Evolutionary conservation across 2,329 filamentous ascomycete genomes (phyloP), one percentile per base, ranked within the genome.

Genomic region (Esteya vermicola): DNA sequence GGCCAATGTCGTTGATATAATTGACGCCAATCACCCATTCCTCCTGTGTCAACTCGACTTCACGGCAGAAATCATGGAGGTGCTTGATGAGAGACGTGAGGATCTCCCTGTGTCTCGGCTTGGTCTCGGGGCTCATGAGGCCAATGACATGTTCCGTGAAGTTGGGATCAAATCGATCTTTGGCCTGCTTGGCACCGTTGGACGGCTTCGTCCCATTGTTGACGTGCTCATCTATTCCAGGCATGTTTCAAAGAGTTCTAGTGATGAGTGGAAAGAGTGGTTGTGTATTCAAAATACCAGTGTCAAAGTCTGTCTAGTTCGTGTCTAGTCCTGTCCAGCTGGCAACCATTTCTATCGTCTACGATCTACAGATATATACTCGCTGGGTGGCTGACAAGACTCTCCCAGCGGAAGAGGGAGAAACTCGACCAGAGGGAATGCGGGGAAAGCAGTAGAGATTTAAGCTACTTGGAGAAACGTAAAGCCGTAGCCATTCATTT

Each of bases 1-100:
- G 72, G 47, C 81, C 81, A 37, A 81, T 72, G 50, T 69, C 67
- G 63, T 83, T 83, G 60, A 84, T 64, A 56, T 53, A 56, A 42
- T 55, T 49, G 21, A 61, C 62, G 35, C 77, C 84, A 9, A 70
- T 62, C 61, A 82, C 71, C 83, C 81, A 88, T 63, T 91, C 84
- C 42, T 81, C 79, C n/a, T 75, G 68, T 8, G 81, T 88, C 43
- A 91, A 72, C 55, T 86, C 73, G 46, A 83, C 75, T 57, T 91
- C 83, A 36, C 82, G 77, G 30, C 78, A 75, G 57, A 89, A 89
- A 59, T 85, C 82, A 60, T 91, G 84, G 41, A 89, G 65, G 61
- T 89, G 83, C 41, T 65, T 67, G 54, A 88, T 77, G 44, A 88
- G 62, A 23, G 72, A 70, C 36, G 69, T 57, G 63, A 89, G 70